Percentiles rank a stretch among this genome's conserved stretches.
Evolutionary conservation across 495 filamentous ascomycete genomes (phyloP).

Genomic region (Penicillium turbatum): DNA sequence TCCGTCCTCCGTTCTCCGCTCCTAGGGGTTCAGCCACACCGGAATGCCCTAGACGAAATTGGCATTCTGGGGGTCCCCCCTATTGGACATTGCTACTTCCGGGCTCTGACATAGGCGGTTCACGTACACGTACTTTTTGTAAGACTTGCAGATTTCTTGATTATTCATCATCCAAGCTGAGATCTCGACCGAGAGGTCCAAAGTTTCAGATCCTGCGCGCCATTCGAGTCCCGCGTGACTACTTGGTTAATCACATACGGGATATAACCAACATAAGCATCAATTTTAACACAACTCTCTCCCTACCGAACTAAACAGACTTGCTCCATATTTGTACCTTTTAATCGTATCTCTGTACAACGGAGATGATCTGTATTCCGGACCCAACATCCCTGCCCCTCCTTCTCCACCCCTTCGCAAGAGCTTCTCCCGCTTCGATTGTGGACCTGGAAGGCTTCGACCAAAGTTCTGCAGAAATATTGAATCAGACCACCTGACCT

Average conservation of each 20-base stretch:
- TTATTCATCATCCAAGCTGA: constrained; percentile 3
- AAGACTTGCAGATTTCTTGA: not conserved
- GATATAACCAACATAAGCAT: no score
- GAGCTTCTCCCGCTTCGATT: constrained; percentile 49
- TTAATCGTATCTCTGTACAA: constrained; percentile 3
- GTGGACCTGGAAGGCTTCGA: constrained; percentile 42
- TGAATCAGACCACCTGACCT: constrained; percentile 26
- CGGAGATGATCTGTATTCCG: constrained; percentile 11
- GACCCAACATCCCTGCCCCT: constrained; percentile 20
- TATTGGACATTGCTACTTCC: constrained; percentile 15
- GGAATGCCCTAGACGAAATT: constrained; percentile 3
- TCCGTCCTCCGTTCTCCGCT: not conserved
- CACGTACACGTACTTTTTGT: not conserved
- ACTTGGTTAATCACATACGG: no score
- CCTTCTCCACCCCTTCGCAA: constrained; percentile 30
- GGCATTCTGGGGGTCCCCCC: constrained; percentile 8
- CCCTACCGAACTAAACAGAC: not conserved
- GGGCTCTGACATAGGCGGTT: constrained; percentile 6
- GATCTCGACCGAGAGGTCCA: constrained; percentile 9
- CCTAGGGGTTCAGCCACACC: not conserved
- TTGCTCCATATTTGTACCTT: not conserved
- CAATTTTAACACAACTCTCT: no score
- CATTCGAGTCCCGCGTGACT: not conserved
- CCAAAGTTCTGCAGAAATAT: constrained; percentile 33
- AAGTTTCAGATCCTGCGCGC: constrained; percentile 11